Conservation (phyloP, 805 yeast species). For the Saturnispora saitoi region DNA sequence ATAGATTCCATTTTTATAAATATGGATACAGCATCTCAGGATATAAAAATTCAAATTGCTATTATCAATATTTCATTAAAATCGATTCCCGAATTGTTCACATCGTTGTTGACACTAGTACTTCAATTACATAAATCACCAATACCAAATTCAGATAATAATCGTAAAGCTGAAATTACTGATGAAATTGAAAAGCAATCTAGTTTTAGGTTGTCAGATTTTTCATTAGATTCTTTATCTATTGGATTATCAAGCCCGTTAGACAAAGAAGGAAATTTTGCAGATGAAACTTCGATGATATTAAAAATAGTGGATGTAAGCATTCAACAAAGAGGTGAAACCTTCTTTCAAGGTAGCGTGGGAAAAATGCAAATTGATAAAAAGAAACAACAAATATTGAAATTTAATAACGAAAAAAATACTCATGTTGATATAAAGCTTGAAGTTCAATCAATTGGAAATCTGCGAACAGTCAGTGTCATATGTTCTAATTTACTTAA, state of each 20-base stretch:
- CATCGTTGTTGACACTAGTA: conserved; percentile 32
- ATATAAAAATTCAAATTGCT: conserved; percentile 34
- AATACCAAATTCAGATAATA: not conserved
- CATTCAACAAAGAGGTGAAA: conserved; percentile 36
- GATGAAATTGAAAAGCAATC: not conserved
- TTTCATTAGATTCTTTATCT: conserved; percentile 31
- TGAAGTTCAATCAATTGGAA: conserved; percentile 32
- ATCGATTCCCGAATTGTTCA: conserved; percentile 34
- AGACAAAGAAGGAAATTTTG: conserved; percentile 32
- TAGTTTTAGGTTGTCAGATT: conserved; percentile 12
- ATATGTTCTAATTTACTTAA: conserved; percentile 37
- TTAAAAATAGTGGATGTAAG: conserved; percentile 25
- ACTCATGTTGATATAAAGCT: conserved; percentile 44
- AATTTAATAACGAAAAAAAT: conserved; percentile 21
- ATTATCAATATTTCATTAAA: conserved; percentile 35
- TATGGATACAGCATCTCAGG: conserved; percentile 13
- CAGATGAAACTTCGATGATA: conserved; percentile 27
- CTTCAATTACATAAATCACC: conserved; percentile 23
- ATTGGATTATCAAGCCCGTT: conserved; percentile 43
- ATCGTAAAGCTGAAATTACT: not conserved
- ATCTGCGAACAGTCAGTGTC: conserved; percentile 28
- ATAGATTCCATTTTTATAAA: conserved; percentile 1
- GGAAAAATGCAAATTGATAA: conserved; percentile 27
- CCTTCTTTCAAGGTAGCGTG: conserved; percentile 41
- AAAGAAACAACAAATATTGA: conserved; percentile 14